Conservation (phyloP, 2,329 filamentous ascomycete species). For the Plenodomus lindquistii region DNA sequence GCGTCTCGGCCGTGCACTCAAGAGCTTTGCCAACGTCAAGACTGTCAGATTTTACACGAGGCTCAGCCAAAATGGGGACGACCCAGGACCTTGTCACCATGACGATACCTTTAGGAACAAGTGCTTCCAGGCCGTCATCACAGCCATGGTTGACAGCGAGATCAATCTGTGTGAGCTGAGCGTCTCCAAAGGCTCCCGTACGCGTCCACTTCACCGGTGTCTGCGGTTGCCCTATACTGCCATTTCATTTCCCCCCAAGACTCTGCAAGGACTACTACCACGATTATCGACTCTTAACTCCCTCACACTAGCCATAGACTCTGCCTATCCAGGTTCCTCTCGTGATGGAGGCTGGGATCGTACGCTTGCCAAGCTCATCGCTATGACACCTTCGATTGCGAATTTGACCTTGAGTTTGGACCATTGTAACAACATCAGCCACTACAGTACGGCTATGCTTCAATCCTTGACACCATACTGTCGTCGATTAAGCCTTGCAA, state of each 20-base stretch:
- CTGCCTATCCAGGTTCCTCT: slow-evolving; percentile 9
- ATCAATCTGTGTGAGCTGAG: slow-evolving; percentile 25
- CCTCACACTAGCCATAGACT: slow-evolving; percentile 24
- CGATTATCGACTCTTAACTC: slow-evolving; percentile 18
- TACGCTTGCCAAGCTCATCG: slow-evolving; percentile 23
- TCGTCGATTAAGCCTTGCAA: slow-evolving; percentile 12
- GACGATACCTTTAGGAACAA: slow-evolving; percentile 21
- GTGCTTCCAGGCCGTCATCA: slow-evolving; percentile 28
- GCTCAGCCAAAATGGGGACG: background rate
- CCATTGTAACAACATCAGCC: slow-evolving; percentile 8
- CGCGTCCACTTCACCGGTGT: slow-evolving; percentile 10
- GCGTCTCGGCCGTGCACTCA: slow-evolving; percentile 21
- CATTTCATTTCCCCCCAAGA: slow-evolving; percentile 13
- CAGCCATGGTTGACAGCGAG: slow-evolving; percentile 24
- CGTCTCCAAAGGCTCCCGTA: slow-evolving; percentile 18
- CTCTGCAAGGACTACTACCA: slow-evolving; percentile 13
- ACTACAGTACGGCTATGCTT: slow-evolving; percentile 21
- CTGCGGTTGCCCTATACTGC: slow-evolving; percentile 18
- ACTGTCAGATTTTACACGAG: slow-evolving; percentile 22
- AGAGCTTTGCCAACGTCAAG: slow-evolving; percentile 20
- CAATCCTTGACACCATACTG: slow-evolving; percentile 17
- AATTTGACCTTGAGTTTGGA: slow-evolving; percentile 27
- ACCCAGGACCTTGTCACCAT: background rate
- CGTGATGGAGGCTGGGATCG: slow-evolving; percentile 28
- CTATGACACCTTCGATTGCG: slow-evolving; percentile 17